These are phyloP conservation scores for Fusarium sp. DNA, from an alignment of 2,329 filamentous ascomycete genomes.

Conservation along the genomic window DNA sequence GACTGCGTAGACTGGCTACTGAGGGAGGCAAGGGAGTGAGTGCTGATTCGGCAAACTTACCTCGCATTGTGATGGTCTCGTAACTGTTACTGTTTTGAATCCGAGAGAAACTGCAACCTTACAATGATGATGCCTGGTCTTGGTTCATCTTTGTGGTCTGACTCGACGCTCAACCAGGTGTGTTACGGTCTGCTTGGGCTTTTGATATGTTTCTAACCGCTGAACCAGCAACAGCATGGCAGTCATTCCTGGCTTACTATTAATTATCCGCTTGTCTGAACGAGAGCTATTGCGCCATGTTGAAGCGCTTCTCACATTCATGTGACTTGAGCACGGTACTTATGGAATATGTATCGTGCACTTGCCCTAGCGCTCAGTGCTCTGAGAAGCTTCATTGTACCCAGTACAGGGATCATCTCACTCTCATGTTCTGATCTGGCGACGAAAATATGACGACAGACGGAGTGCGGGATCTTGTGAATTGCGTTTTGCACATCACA, in stretches of 20 bases:
- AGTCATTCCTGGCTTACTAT: not conserved
- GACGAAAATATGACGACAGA: conserved; percentile 21
- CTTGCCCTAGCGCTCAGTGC: not conserved
- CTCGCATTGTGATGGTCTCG: not conserved
- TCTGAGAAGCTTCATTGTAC: not conserved
- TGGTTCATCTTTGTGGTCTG: not conserved
- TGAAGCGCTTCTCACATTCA: not conserved
- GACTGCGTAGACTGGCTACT: too few relatives aligned
- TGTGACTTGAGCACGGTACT: not conserved
- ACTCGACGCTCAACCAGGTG: not conserved
- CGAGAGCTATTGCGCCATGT: not conserved
- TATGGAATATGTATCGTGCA: not conserved
- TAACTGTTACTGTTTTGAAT: conserved; percentile 11
- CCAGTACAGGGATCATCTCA: not conserved
- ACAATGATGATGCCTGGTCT: conserved; percentile 7
- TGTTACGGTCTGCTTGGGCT: not conserved
- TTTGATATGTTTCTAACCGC: not conserved
- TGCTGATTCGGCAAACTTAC: conserved; percentile 20
- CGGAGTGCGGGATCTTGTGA: conserved; percentile 17
- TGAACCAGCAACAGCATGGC: not conserved
- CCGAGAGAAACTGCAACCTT: not conserved
- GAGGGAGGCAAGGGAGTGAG: conserved; percentile 12
- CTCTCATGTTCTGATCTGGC: conserved; percentile 8
- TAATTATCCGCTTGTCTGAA: not conserved
- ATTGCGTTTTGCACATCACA: not conserved